Base-by-base conservation (phyloP, 257 asterid species). In the Thymus quinquecostatus region DNA sequence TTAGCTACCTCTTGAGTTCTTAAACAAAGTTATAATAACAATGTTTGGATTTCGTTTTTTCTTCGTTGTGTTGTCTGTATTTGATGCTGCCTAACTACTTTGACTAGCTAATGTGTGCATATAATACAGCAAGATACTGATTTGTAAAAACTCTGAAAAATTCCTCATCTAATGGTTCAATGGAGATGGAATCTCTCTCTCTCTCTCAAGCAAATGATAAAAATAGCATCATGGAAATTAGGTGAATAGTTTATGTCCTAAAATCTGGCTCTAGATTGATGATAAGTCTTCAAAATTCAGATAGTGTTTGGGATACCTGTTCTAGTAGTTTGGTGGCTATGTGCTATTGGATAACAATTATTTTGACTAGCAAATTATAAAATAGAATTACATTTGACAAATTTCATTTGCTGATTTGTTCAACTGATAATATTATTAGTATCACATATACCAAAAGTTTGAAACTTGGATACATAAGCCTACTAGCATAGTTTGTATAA, bases 61-160 rank as follows among this genome's bases (percentile, higher is more conserved):
- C 71, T 72, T 77, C 45, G 73, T 40, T 11, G 5, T 21, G 70
- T 34, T 34, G 3, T 73, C 61, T 62, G 54, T 29, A 5, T 60
- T n/a, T 61, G 1, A 45, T 70, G 62, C 70, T 43, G 71, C 74
- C 72, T 49, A 64, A 62, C 32, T 78, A 33, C 67, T 71, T 78
- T 78, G 70, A 74, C 74, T 63, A 66, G 32, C 29, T 36, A 21
- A 21, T 21, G 21, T 21, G 21, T 21, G 21, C 21, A 21, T 21
- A 21, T 21, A 21, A 21, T 21, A 21, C 21, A 21, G 21, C 21
- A 21, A 21, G 21, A 21, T 21, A 21, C 21, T 58, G 48, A 49
- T 60, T 41, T n/a, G 60, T 51, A 49, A 38, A 59, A 29, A 9
- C 4, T 9, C 21, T 7, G 62, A 45, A 44, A 36, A 63, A 12